Evolutionary conservation across 768 basidiomycete species (phyloP).

Genomic region (Psilocybe subaeruginosa): DNA sequence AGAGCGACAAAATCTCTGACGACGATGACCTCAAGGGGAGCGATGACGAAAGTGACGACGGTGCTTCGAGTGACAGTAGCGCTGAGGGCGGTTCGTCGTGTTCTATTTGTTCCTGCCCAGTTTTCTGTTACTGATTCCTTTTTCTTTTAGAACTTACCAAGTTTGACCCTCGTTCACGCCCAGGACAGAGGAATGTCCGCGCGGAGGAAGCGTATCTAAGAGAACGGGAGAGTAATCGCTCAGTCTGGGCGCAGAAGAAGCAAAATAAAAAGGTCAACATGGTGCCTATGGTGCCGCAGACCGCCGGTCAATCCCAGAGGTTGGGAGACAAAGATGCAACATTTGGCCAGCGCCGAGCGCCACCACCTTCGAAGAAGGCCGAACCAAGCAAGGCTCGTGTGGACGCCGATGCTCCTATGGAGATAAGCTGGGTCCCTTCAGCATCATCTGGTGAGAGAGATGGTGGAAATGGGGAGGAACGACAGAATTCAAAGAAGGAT

Average conservation of each 20-base stretch:
- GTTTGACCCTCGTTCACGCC: slow-evolving; percentile 52
- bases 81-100: slow-evolving; percentile 53
- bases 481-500: slow-evolving; percentile 33
- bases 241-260: slow-evolving; percentile 8
- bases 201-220: slow-evolving; percentile 48
- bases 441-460: slow-evolving; percentile 39
- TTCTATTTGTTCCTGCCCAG: slow-evolving; percentile 9
- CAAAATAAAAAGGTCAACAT: slow-evolving; percentile 58
- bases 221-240: slow-evolving; percentile 44
- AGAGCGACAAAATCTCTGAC: slow-evolving; percentile 72
- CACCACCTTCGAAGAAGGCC: slow-evolving; percentile 19
- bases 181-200: slow-evolving; percentile 50
- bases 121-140: slow-evolving; percentile 1
- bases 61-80: slow-evolving; percentile 45
- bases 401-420: slow-evolving; percentile 68
- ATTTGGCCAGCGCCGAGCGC: slow-evolving; percentile 69
- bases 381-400: slow-evolving; percentile 19
- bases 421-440: slow-evolving; percentile 82
- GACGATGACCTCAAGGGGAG: slow-evolving; percentile 45
- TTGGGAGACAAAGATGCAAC: slow-evolving; percentile 54
- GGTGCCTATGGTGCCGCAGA: slow-evolving; percentile 61
- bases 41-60: slow-evolving; percentile 25
- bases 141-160: slow-evolving; percentile 48
- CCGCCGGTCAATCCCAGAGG: slow-evolving; percentile 26
- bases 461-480: slow-evolving; percentile 30